Evolutionary conservation across 1,139 yeast genomes (phyloP).

Genomic region (Nematodospora anomalae): DNA sequence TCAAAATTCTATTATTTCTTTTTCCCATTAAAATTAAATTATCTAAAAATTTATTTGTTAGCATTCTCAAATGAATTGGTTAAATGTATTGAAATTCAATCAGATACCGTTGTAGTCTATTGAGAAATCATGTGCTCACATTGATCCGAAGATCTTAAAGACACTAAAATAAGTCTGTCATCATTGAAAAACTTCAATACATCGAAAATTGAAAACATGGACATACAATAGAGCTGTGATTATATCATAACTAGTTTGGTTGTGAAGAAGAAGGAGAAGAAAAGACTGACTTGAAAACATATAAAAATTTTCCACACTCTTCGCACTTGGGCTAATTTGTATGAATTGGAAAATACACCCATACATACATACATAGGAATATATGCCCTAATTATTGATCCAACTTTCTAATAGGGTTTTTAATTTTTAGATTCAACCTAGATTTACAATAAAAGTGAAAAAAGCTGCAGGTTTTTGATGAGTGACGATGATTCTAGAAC

Average conservation of each 20-base stretch:
- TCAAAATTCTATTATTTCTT: conserved; percentile 23
- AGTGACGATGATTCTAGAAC: too few relatives aligned
- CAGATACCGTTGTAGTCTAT: conserved; percentile 99
- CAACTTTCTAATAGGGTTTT: background rate
- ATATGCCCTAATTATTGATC: too few relatives aligned
- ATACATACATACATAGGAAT: background rate
- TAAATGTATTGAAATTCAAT: conserved; percentile 22
- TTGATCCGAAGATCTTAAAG: conserved; percentile 50
- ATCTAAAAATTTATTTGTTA: conserved; percentile 17
- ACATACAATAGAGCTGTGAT: background rate
- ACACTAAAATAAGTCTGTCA: conserved; percentile 22
- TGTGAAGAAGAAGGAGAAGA: conserved; percentile 1
- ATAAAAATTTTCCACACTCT: conserved; percentile 6
- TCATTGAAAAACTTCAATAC: conserved; percentile 38
- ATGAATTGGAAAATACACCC: too few relatives aligned
- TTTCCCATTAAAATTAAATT: conserved; percentile 18
- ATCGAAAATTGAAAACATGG: conserved; percentile 8
- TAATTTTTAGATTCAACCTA: background rate
- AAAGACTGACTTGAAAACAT: background rate
- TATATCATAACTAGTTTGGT: conserved; percentile 3
- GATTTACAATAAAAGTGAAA: too few relatives aligned
- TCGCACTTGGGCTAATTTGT: too few relatives aligned
- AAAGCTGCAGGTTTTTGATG: too few relatives aligned
- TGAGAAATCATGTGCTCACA: conserved; percentile 83
- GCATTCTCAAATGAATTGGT: conserved; percentile 11